These are phyloP conservation scores for Annulohypoxylon truncatum DNA, from an alignment of 2,329 filamentous ascomycete species.

Conservation along the genomic window DNA sequence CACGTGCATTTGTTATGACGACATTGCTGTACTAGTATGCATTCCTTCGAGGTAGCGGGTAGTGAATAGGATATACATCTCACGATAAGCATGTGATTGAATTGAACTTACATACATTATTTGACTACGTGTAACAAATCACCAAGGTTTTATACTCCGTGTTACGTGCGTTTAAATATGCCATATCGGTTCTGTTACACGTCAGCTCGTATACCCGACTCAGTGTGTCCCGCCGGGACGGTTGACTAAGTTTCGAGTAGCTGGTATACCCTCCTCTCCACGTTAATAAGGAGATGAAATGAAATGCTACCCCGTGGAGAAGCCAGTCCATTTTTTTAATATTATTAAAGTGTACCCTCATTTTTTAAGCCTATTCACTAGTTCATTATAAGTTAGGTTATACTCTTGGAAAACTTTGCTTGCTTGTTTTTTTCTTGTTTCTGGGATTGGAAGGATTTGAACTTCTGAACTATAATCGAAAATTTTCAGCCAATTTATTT, in stretches of 20 bases:
- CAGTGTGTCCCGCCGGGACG: background rate
- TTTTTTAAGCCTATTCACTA: background rate
- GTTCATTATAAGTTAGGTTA: constrained; percentile 2
- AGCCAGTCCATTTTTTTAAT: background rate
- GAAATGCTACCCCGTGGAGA: background rate
- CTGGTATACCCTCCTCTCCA: background rate
- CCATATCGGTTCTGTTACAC: background rate
- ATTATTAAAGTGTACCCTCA: background rate
- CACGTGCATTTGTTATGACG: constrained; percentile 15
- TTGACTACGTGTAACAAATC: constrained; percentile 6
- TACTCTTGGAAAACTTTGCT: background rate
- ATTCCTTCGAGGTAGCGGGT: constrained; percentile 2
- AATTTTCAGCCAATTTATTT: background rate
- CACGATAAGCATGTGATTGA: constrained; percentile 16
- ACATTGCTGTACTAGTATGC: constrained; percentile 26
- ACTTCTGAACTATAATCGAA: background rate
- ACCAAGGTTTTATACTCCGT: background rate
- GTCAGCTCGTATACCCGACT: background rate
- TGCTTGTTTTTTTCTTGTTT: background rate
- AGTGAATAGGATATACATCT: constrained; percentile 6
- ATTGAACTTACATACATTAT: constrained; percentile 9
- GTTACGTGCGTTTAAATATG: background rate
- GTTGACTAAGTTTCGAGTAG: background rate
- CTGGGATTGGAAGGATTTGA: constrained; percentile 3
- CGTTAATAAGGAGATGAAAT: background rate